Evolutionary conservation across 768 basidiomycete genomes (phyloP), one percentile per base, ranked within the genome.

Genomic region (Termitomyces sp.): DNA sequence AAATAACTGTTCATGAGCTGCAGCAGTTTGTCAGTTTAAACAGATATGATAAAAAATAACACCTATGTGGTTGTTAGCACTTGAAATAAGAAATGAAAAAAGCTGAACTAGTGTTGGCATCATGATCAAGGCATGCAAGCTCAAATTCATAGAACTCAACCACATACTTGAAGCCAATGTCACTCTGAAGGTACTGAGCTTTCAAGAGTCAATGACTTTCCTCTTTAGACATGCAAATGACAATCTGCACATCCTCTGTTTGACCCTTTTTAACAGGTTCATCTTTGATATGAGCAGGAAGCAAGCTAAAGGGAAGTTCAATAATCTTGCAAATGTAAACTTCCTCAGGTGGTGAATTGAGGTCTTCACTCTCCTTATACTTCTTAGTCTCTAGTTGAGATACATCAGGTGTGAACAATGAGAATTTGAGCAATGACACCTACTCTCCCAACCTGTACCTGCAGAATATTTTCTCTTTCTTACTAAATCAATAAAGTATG

Each of bases 61-160:
- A 31, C 50, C 50, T 48, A 32, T 35, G 23, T 34, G 42, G 32
- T 32, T 16, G 3, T 37, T 16, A 29, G 29, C 29, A 29, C 29
- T 29, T 7, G 7, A 29, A 4, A 7, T 29, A 29, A 7, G 7
- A 29, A 29, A 7, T 7, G 7, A 29, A 7, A 29, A 29, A 29
- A 29, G 29, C 4, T 7, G 5, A 1, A 51, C 50, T 51, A 8
- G 50, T 51, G 16, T 51, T 51, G 3, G 50, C 50, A 19, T 51
- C 37, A 23, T 7, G 11, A n/a, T 52, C 38, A 40, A 52, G 17
- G 17, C 38, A 37, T 6, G 60, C 64, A 2, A 72, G 32, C 50
- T 70, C 66, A 56, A 72, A 70, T 41, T 71, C 65, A 14, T 65
- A 57, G 38, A 65, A 72, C 0, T 68, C 66, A 4, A 61, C 59